phyloP scores from a whole-genome alignment of 495 filamentous ascomycete species.

The Lentithecium fluviatile region DNA sequence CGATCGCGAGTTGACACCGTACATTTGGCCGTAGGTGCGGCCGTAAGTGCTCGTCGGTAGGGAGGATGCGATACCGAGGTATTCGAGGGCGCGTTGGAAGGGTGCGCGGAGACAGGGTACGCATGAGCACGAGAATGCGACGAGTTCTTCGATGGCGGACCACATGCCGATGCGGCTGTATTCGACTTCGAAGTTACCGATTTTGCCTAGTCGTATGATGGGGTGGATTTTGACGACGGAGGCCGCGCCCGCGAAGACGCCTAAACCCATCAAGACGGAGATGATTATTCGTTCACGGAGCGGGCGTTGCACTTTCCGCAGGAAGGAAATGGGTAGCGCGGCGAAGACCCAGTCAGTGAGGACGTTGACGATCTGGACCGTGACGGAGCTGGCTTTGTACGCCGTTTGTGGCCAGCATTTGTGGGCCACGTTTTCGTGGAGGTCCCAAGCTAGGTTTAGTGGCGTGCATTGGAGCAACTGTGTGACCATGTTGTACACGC shows the following conservation, averaged over 20 bases:
- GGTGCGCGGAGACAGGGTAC: conserved; percentile 15
- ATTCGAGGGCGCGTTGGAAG: conserved; percentile 14
- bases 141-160: conserved; percentile 16
- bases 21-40: conserved; percentile 15
- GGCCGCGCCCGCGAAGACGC: conserved; percentile 36
- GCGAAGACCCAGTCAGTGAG: conserved; percentile 40
- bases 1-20: neutral
- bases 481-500: conserved; percentile 14
- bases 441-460: conserved; percentile 38
- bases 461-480: conserved; percentile 39
- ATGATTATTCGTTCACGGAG: conserved; percentile 39
- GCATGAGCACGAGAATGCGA: conserved; percentile 14
- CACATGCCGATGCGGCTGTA: conserved; percentile 18
- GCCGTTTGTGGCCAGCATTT: conserved; percentile 32
- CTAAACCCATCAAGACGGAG: conserved; percentile 40
- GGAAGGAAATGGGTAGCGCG: conserved; percentile 42
- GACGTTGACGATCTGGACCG: conserved; percentile 34
- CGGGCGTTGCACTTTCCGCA: conserved; percentile 38
- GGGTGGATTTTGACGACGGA: conserved; percentile 35
- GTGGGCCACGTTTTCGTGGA: conserved; percentile 9
- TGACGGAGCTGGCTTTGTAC: conserved; percentile 31
- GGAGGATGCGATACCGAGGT: conserved; percentile 9
- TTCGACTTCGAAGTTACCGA: conserved; percentile 2
- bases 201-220: neutral
- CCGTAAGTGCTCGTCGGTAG: neutral